These are phyloP conservation scores for Durio zibethinus DNA, from an alignment of 345 rosid species.

Conservation along the genomic window DNA sequence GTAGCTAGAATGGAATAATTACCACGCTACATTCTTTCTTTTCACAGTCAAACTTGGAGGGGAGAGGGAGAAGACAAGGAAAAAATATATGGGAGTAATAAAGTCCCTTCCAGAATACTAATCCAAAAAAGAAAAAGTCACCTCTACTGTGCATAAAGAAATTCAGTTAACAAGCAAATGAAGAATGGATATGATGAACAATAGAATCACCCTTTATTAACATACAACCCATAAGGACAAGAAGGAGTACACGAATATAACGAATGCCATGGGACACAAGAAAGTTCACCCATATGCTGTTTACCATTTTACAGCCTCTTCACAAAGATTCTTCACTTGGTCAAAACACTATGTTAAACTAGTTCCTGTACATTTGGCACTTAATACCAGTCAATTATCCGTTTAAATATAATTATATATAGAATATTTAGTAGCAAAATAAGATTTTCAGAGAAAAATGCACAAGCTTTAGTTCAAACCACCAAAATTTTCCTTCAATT, in stretches of 20 bases:
- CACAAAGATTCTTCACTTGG: neutral
- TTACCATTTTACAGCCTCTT: neutral
- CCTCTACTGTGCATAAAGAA: neutral
- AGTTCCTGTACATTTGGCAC: neutral
- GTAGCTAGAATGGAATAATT: neutral
- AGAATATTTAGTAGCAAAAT: neutral
- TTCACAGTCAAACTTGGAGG: neutral
- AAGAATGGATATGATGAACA: neutral
- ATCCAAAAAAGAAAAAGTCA: neutral
- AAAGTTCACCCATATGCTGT: neutral
- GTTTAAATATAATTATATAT: neutral
- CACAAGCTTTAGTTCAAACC: slow-evolving; percentile 1
- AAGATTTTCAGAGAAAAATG: neutral
- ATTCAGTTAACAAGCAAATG: neutral
- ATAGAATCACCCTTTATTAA: neutral
- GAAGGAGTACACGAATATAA: neutral
- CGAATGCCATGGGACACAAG: neutral
- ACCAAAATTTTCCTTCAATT: neutral
- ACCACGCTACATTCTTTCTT: slow-evolving; percentile 6
- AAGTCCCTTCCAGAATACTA: neutral
- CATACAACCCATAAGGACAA: neutral
- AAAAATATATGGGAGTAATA: neutral
- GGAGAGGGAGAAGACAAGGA: neutral
- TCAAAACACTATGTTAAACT: slow-evolving; percentile 8
- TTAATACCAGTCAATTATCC: neutral